A percentile compares a stretch with the other conserved stretches of the same genome.
Conservation (phyloP, 2,329 filamentous ascomycete genomes). For the Akanthomyces muscarius region DNA sequence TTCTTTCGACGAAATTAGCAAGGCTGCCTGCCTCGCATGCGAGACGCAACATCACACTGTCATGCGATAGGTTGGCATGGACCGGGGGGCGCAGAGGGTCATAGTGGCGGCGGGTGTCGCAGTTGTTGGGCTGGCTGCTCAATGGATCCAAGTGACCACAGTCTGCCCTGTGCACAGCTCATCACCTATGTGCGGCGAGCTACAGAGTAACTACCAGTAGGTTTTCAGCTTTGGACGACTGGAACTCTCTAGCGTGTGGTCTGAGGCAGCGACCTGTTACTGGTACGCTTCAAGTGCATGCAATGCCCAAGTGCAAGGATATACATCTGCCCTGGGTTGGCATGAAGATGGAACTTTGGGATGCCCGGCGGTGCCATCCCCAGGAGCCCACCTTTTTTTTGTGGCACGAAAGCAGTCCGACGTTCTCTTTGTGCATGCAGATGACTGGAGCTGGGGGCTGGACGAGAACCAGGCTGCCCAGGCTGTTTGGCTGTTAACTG, state of each 20-base stretch:
- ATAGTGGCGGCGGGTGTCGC: conserved; percentile 6
- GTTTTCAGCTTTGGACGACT: not conserved
- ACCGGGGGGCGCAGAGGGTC: not conserved
- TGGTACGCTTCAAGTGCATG: too few species aligned
- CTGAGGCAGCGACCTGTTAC: too few species aligned
- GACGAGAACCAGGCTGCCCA: not conserved
- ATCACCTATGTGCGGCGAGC: not conserved
- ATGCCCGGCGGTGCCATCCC: not conserved
- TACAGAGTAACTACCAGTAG: too few species aligned
- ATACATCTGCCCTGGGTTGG: too few species aligned
- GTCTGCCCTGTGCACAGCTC: not conserved
- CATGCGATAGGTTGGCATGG: not conserved
- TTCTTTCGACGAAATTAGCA: not conserved
- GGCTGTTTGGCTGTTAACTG: too few species aligned
- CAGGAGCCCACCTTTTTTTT: not conserved
- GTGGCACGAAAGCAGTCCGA: not conserved
- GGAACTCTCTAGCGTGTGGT: not conserved
- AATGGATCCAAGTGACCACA: not conserved
- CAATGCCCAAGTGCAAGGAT: too few species aligned
- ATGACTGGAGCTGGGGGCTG: not conserved
- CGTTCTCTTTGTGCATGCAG: not conserved
- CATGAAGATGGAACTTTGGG: too few species aligned
- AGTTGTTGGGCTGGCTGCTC: not conserved
- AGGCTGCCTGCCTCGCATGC: conserved; percentile 1
- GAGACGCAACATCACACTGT: not conserved